Conservation (phyloP, 345 rosid species). For the Aquilaria malaccensis region DNA sequence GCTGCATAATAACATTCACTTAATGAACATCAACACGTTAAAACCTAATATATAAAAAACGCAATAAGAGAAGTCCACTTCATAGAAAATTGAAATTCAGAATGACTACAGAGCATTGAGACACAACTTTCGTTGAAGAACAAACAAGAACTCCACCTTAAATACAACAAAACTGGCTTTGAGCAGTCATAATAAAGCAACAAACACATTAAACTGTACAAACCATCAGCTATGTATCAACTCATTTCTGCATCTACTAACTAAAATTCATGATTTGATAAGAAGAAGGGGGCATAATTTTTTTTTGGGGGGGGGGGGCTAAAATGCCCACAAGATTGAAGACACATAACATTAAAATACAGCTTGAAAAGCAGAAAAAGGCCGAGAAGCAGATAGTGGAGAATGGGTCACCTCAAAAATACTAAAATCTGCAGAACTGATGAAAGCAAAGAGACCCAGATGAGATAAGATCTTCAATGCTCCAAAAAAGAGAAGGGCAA, state of each 20-base stretch:
- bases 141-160: no score
- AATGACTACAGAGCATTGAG: no score
- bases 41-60: no score
- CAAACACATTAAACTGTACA: background rate
- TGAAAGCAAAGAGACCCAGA: slow-evolving; percentile 31
- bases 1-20: slow-evolving; percentile 29
- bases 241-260: background rate
- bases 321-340: slow-evolving; percentile 24
- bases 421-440: slow-evolving; percentile 21
- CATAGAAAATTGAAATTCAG: no score
- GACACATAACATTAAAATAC: slow-evolving; percentile 21
- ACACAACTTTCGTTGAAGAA: no score
- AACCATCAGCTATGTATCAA: no score
- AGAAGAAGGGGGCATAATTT: no score
- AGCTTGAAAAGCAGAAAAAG: slow-evolving; percentile 14
- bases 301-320: slow-evolving; percentile 3
- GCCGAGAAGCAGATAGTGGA: slow-evolving; percentile 25
- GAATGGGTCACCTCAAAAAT: slow-evolving; percentile 36
- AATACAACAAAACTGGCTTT: no score
- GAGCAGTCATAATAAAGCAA: background rate
- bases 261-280: background rate
- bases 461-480: slow-evolving; percentile 50
- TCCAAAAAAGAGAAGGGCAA: slow-evolving; percentile 21
- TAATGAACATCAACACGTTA: background rate
- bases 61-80: no score